A percentile compares a stretch with the other conserved stretches of the same genome.
phyloP scores from a whole-genome alignment of 257 asterid genomes.

The Fraxinus pennsylvanica region DNA sequence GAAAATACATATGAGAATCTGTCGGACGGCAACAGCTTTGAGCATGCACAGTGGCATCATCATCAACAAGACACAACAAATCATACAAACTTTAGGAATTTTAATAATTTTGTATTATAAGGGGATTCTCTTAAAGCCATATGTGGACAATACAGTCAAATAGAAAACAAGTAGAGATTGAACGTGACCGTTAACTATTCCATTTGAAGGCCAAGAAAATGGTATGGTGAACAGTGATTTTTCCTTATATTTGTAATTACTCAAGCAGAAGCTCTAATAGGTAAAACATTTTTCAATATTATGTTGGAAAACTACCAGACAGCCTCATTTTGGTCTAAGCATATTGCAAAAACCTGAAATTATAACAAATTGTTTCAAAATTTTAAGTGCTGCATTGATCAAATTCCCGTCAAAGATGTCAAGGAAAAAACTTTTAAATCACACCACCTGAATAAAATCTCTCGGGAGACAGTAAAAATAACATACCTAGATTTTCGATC shows the following conservation, averaged over 20 bases:
- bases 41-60: background rate
- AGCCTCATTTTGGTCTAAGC: conserved; percentile 9
- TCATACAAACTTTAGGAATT: background rate
- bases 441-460: background rate
- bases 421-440: background rate
- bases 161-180: background rate
- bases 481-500: conserved; percentile 68
- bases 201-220: background rate
- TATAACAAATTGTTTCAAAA: background rate
- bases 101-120: background rate
- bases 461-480: background rate
- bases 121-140: background rate
- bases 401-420: conserved; percentile 19
- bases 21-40: background rate
- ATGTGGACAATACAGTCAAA: background rate
- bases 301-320: background rate
- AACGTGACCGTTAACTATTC: background rate
- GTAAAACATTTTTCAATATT: background rate
- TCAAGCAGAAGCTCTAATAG: background rate
- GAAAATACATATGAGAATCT: background rate
- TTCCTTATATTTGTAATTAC: background rate
- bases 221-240: background rate
- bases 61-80: background rate
- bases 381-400: conserved; percentile 4
- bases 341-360: background rate